These are phyloP conservation scores for Epichloe elymi DNA, from an alignment of 2,329 filamentous ascomycete species.

Conservation along the genomic window DNA sequence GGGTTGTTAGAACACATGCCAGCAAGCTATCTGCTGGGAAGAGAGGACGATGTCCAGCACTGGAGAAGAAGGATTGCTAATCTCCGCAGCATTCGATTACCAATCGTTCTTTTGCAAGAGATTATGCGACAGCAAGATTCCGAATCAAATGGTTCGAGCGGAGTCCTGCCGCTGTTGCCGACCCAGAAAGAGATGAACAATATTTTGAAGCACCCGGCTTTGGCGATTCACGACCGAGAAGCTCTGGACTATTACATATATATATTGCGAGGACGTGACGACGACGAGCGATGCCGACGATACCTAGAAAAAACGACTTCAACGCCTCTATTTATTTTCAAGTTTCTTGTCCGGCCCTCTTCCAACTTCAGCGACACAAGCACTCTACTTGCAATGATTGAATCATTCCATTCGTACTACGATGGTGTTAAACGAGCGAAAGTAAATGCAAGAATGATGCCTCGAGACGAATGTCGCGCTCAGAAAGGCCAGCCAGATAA, in stretches of 20 bases:
- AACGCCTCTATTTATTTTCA: constrained; percentile 18
- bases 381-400: constrained; percentile 15
- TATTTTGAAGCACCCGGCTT: constrained; percentile 8
- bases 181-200: constrained; percentile 11
- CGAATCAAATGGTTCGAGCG: constrained; percentile 6
- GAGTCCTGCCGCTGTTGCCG: constrained; percentile 15
- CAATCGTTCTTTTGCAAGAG: constrained; percentile 20
- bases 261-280: constrained; percentile 17
- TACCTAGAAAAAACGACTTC: constrained; percentile 14
- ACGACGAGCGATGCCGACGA: constrained; percentile 19
- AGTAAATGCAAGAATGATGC: not conserved
- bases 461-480: constrained; percentile 2
- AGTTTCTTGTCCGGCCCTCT: constrained; percentile 16
- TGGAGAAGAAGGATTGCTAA: constrained; percentile 12
- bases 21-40: constrained; percentile 12
- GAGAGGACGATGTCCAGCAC: not conserved
- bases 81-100: constrained; percentile 15
- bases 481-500: not conserved
- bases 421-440: not conserved
- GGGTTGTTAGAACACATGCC: constrained; percentile 12
- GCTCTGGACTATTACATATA: constrained; percentile 15
- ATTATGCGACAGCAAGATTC: constrained; percentile 13
- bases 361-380: constrained; percentile 13
- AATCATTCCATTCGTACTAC: constrained; percentile 11
- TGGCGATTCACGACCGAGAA: constrained; percentile 11